Base-by-base conservation (phyloP, 768 basidiomycete genomes). In the Tephrocybe sp. region DNA sequence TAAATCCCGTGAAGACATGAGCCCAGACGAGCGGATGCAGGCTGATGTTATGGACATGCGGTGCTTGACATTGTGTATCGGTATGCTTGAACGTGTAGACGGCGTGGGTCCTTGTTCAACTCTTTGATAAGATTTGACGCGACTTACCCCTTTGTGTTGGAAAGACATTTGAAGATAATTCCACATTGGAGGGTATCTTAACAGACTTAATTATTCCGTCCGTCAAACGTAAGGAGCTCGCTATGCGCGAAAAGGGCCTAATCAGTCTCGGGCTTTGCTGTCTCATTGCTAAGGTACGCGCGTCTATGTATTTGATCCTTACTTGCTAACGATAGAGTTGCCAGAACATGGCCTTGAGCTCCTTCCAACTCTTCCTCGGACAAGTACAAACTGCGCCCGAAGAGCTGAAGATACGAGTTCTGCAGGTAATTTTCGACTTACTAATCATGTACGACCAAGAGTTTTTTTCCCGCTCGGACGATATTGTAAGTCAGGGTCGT, bases 371-470 rank as follows among this genome's bases (percentile, higher is more conserved):
- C 1, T 97, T 98, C 72, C 57, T 93, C 2, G 79, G 83, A 32
- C 92, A 95, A 66, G 79, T 92, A 0, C 83, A 89, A 58, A 75
- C 77, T 22, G 83, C 88, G 1, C 86, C 91, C 2, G 85, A 86
- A 44, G 78, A 86, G 13, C 76, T 97, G 51, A 87, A 86, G 66
- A 68, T 87, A 25, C 84, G 86, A 51, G 84, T 92, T 1, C 70
- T 97, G 34, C 87, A 94, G 61, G 82, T 94, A 44, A 74, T 97
- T 13, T 92, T 98, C 60, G 96, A 98, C 64, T 70, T 97, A 45
- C 67, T 98, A 57, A 85, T 97, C 77, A 84, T 96, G 46, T 91
- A 98, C 57, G 92, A 94, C 52, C 75, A 79, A 38, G 86, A 87
- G 48, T 89, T 93, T 64, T 74, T 89, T 53, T 77, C 76, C 21